These are phyloP conservation scores for Rubia tinctorum DNA, from an alignment of 305 asterid species.

Conservation along the genomic window DNA sequence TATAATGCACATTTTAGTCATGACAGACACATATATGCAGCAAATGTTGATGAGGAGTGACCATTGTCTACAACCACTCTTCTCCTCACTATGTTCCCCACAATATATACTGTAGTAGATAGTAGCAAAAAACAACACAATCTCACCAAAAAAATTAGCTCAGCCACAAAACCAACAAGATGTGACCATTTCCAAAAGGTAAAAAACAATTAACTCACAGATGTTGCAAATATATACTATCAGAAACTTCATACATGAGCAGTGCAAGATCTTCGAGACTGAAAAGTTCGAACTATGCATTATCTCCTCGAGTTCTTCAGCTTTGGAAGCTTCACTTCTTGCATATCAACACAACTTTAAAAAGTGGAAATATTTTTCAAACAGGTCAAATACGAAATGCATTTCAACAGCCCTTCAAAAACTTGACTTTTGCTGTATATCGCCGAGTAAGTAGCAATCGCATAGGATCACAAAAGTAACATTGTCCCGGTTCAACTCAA, in stretches of 20 bases:
- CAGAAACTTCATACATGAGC: conserved; percentile 24
- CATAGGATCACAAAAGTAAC: neutral
- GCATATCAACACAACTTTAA: neutral
- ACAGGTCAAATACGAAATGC: too few relatives aligned
- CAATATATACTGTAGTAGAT: neutral
- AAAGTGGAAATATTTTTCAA: neutral
- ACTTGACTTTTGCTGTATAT: neutral
- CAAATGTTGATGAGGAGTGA: neutral
- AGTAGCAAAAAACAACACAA: neutral
- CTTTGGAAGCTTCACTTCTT: neutral
- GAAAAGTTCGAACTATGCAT: conserved; percentile 76
- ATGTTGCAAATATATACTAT: neutral
- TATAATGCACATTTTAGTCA: neutral
- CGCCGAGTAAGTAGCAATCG: neutral
- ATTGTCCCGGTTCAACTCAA: conserved; percentile 66
- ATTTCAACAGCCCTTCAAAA: neutral
- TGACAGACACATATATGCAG: conserved; percentile 7
- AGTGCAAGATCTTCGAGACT: conserved; percentile 73
- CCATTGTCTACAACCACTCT: conserved; percentile 6
- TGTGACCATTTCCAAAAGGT: neutral
- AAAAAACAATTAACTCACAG: neutral
- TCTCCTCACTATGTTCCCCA: conserved; percentile 1
- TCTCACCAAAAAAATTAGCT: neutral
- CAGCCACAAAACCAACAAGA: neutral
- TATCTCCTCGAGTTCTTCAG: conserved; percentile 27